Base-by-base conservation (phyloP, 2,329 filamentous ascomycete genomes). In the Alternaria triticimaculans region DNA sequence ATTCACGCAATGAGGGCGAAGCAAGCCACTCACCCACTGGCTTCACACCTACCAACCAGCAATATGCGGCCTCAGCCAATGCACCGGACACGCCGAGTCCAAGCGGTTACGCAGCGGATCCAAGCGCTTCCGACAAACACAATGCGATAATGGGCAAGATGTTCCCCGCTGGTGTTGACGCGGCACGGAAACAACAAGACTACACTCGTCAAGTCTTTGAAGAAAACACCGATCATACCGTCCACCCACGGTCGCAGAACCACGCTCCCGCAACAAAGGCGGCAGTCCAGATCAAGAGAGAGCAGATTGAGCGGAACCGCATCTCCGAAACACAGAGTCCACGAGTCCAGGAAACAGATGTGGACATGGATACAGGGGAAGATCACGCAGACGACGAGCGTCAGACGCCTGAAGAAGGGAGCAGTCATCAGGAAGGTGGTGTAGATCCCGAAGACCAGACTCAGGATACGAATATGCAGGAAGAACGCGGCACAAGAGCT, bases 1-100 rank as follows among this genome's bases (percentile, higher is more conserved):
- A 85, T 67, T 83, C 83, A 23, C 80, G 82, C 61, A 85, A 84
- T 58, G 83, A 85, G 44, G 67, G 66, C 14, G 76, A 78, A 25
- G 63, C 70, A 44, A 71, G 70, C 26, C 68, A 66, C 12, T 65
- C 65, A 12, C 73, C 73, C 5, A 68, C 70, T 10, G 60, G 63
- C 8, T 71, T 65, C 49, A 78, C 77, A 1, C 76, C 78, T 7
- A 69, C 65, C 12, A 72, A 66, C 43, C 55, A 69, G 3, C 71
- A 68, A 6, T 58, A 68, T 28, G 58, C 67, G 4, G 44, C 53
- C 5, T 72, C 64, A 8, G 58, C 54, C 12, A 51, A 58, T 45
- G 67, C 59, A 11, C 58, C 67, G 8, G 70, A 76, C n/a, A 75
- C 75, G 3, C 74, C 76, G n/a, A 78, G 76, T 41, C 77, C 76